Conservation (phyloP, 1,139 yeast genomes). For the Zhuliangozyma blackwelliae region DNA sequence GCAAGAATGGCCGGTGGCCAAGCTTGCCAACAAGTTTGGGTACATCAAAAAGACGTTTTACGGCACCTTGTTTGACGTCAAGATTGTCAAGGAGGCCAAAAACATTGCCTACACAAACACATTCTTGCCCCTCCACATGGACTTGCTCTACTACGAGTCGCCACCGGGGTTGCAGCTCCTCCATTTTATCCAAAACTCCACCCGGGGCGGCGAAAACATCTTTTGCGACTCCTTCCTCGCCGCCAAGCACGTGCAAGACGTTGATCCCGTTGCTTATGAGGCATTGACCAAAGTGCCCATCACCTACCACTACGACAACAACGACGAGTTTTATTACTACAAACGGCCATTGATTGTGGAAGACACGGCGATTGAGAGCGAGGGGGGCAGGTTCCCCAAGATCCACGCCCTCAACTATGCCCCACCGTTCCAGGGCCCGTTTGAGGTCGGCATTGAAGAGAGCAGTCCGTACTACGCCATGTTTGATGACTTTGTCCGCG, state of each 20-base stretch:
- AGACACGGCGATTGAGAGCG: conserved; percentile 22
- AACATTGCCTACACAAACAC: conserved; percentile 71
- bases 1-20: conserved; percentile 36
- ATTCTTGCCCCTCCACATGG: conserved; percentile 77
- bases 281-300: conserved; percentile 65
- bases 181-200: conserved; percentile 61
- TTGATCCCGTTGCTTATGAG: conserved; percentile 59
- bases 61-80: conserved; percentile 71
- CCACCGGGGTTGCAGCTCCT: conserved; percentile 80
- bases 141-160: conserved; percentile 71
- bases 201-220: conserved; percentile 66
- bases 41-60: conserved; percentile 71
- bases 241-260: conserved; percentile 48
- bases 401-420: conserved; percentile 68
- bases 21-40: conserved; percentile 60
- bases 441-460: conserved; percentile 49
- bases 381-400: conserved; percentile 26
- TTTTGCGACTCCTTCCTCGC: conserved; percentile 77
- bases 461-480: conserved; percentile 16
- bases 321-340: conserved; percentile 60
- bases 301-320: conserved; percentile 66
- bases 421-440: conserved; percentile 85
- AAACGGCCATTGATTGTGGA: conserved; percentile 66
- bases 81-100: conserved; percentile 52
- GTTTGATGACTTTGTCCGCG: conserved; percentile 49